Percentiles rank a stretch among this genome's conserved stretches.
phyloP scores from a whole-genome alignment of 345 rosid genomes.

The Isatis tinctoria region DNA sequence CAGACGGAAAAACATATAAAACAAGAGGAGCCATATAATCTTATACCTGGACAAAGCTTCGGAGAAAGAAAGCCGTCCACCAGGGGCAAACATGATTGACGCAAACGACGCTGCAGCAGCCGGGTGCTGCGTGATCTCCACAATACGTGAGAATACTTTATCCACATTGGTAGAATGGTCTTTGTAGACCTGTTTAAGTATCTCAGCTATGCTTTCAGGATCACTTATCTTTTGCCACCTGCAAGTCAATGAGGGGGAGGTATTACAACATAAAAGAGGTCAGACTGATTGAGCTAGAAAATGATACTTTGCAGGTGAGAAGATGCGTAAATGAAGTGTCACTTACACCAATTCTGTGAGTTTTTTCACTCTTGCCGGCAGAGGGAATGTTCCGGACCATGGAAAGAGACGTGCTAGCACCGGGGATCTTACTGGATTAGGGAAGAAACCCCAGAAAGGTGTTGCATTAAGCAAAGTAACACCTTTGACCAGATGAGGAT shows the following conservation, averaged over 20 bases:
- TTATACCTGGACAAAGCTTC: slow-evolving; percentile 54
- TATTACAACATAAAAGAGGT: background rate
- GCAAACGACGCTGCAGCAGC: slow-evolving; percentile 96
- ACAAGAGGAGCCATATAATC: background rate
- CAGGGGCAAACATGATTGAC: slow-evolving; percentile 92
- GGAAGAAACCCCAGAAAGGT: slow-evolving; percentile 97
- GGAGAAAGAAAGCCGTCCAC: slow-evolving; percentile 60
- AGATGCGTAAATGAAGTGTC: background rate
- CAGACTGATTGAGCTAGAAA: background rate
- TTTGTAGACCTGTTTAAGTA: slow-evolving; percentile 82
- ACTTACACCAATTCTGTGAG: slow-evolving; percentile 70
- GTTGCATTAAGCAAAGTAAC: slow-evolving; percentile 90
- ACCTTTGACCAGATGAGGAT: slow-evolving; percentile 87
- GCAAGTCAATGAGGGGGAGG: slow-evolving; percentile 8
- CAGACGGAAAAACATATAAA: background rate
- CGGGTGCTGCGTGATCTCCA: slow-evolving; percentile 77
- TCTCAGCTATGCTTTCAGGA: slow-evolving; percentile 72
- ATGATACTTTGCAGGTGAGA: background rate
- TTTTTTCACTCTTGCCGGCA: slow-evolving; percentile 75
- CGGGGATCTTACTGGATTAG: slow-evolving; percentile 79
- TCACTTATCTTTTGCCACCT: slow-evolving; percentile 97
- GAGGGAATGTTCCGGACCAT: slow-evolving; percentile 92
- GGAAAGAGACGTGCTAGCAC: slow-evolving; percentile 63
- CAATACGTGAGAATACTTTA: slow-evolving; percentile 69
- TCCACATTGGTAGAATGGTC: slow-evolving; percentile 87